These are phyloP conservation scores for Myxozyma melibiosi DNA, from an alignment of 805 yeast species.

Conservation along the genomic window DNA sequence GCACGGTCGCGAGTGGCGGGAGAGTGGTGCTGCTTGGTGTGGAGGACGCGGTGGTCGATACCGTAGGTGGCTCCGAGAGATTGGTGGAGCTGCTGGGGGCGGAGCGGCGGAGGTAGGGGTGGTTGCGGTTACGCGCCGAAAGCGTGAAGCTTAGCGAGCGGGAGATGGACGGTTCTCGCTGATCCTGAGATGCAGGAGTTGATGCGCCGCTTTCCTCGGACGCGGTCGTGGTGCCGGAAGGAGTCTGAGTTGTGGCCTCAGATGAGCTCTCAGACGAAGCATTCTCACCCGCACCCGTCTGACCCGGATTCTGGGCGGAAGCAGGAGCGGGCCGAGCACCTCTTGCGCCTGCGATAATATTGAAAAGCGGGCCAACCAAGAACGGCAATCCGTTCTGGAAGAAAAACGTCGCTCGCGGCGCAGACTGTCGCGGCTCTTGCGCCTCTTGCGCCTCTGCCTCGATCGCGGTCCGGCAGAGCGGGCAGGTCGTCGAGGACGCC, in stretches of 20 bases:
- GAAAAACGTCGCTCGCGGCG: neutral
- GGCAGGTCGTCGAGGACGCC: slow-evolving; percentile 72
- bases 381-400: slow-evolving; percentile 17
- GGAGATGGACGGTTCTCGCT: slow-evolving; percentile 1
- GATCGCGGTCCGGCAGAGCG: slow-evolving; percentile 72
- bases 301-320: neutral
- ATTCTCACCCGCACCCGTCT: neutral
- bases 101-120: slow-evolving; percentile 27
- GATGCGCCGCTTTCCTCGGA: neutral
- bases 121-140: slow-evolving; percentile 20
- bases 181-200: neutral
- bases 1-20: slow-evolving; percentile 8
- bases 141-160: slow-evolving; percentile 10
- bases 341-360: slow-evolving; percentile 12
- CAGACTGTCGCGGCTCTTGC: neutral
- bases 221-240: no score
- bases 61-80: neutral
- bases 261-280: no score
- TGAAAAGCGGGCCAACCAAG: slow-evolving; percentile 21
- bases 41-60: neutral
- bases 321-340: neutral
- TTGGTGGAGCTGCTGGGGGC: slow-evolving; percentile 1
- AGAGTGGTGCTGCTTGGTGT: neutral
- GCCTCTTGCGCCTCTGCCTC: slow-evolving; percentile 38
- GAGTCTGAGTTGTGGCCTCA: no score